Conservation (phyloP, 129 eudicot genomes). For the Lonicera japonica region DNA sequence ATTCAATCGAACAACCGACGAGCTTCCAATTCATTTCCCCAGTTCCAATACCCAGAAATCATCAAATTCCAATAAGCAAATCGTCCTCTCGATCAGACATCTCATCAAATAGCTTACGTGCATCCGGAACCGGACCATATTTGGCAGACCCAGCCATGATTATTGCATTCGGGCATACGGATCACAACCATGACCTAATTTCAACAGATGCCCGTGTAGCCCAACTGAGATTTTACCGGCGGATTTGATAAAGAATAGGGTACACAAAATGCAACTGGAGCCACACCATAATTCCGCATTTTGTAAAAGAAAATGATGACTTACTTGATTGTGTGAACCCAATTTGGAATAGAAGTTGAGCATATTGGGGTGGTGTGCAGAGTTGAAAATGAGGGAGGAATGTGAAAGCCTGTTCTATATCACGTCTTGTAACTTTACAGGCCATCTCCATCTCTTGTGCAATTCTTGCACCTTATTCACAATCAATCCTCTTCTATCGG, state of each 20-base stretch:
- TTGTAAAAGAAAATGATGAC: no score
- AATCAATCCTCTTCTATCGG: no score
- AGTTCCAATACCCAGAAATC: no score
- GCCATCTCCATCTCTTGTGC: no score
- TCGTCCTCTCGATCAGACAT: constrained; percentile 54
- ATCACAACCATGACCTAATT: constrained; percentile 45
- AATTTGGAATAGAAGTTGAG: no score
- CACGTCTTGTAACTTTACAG: no score
- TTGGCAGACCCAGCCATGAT: constrained; percentile 55
- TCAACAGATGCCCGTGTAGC: constrained; percentile 51
- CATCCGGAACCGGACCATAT: constrained; percentile 44
- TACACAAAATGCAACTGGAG: constrained; percentile 53
- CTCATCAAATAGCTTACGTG: constrained; percentile 70
- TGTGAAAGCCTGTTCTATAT: no score
- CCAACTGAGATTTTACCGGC: constrained; percentile 33
- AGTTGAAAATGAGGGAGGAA: constrained; percentile 47
- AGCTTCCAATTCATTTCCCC: constrained; percentile 55
- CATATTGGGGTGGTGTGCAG: constrained; percentile 37
- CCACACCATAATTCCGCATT: no score
- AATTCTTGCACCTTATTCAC: no score
- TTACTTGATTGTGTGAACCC: no score
- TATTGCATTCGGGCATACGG: constrained; percentile 53
- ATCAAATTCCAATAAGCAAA: constrained; percentile 80
- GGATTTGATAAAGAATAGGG: constrained; percentile 59
- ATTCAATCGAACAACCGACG: constrained; percentile 44